Evolutionary conservation across 306 rosid species (phyloP).

Genomic region (Cicer arietinum): DNA sequence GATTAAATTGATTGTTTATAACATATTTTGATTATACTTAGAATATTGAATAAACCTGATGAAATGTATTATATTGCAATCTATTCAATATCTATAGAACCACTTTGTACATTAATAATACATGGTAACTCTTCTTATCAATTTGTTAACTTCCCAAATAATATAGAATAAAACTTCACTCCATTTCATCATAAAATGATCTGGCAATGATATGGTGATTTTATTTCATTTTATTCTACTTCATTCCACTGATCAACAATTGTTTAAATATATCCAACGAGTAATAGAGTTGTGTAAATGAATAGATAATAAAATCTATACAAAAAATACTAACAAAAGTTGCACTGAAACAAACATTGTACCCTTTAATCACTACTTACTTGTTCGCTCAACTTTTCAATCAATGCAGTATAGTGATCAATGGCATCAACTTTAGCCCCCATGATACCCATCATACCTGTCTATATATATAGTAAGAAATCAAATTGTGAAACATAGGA

Average conservation of each 20-base stretch:
- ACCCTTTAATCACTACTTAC: conserved; percentile 55
- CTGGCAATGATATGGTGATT: not conserved
- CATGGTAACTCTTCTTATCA: not conserved
- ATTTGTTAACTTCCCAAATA: not conserved
- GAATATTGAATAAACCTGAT: conserved; percentile 5
- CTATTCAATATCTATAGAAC: not conserved
- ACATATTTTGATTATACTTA: conserved; percentile 8
- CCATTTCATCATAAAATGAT: conserved; percentile 1
- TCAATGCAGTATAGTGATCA: conserved; percentile 54
- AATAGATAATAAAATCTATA: conserved; percentile 8
- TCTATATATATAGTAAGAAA: conserved; percentile 62
- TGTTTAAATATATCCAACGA: not conserved
- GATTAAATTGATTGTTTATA: conserved; percentile 15
- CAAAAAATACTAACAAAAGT: not conserved
- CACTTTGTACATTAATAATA: not conserved
- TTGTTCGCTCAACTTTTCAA: conserved; percentile 57
- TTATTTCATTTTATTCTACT: not conserved
- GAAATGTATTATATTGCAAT: conserved; percentile 2
- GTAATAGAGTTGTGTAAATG: not conserved
- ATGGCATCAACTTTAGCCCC: conserved; percentile 79
- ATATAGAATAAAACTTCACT: not conserved
- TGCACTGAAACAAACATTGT: not conserved
- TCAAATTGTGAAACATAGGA: conserved; percentile 48
- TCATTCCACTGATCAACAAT: not conserved
- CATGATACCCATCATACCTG: conserved; percentile 73